Evolutionary conservation across 305 asterid species (phyloP), one percentile per base, ranked within the genome.

Genomic region (Rubia tinctorum): DNA sequence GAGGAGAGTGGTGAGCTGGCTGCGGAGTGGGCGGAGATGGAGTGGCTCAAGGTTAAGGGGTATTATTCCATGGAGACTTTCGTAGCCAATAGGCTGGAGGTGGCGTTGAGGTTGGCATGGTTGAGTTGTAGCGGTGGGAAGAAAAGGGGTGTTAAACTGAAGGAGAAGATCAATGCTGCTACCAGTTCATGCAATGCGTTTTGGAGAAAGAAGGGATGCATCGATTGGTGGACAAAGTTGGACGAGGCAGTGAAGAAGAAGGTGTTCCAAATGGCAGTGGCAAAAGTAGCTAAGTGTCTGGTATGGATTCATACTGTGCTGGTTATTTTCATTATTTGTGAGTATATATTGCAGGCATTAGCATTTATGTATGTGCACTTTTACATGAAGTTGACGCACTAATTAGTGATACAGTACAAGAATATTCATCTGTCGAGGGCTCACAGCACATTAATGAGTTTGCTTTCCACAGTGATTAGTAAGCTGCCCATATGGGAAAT

Each of bases 151-250:
- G 87, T 75, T 60, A 89, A 85, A 77, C 84, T 92, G 88, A 94
- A 86, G 84, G 96, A 92, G 75, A 92, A 81, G 85, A 79, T 89
- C 84, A 85, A 69, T 76, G 87, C 81, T 6, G 88, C 88, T 39
- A 92, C 96, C 56, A 77, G 87, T 66, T 95, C 96, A 2, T 88
- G 85, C 0, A 92, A 92, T 78, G 80, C 88, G 80, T 92, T 87
- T 79, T 90, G 97, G 99, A 89, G 98, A 93, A 95, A 92, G 89
- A 95, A 90, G 83, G 98, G 98, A 51, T 95, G 96, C 73, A 77
- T 92, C 51, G 98, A 95, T 85, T 95, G 98, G 98, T 92, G 98
- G 99, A 88, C 79, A 76, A 90, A 87, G 77, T 87, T 95, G 87
- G 97, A 95, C 66, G 88, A 75, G 76, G 82, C 84, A 59, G 79